Base-by-base conservation (phyloP, 768 basidiomycete genomes). In the Postia placenta region DNA sequence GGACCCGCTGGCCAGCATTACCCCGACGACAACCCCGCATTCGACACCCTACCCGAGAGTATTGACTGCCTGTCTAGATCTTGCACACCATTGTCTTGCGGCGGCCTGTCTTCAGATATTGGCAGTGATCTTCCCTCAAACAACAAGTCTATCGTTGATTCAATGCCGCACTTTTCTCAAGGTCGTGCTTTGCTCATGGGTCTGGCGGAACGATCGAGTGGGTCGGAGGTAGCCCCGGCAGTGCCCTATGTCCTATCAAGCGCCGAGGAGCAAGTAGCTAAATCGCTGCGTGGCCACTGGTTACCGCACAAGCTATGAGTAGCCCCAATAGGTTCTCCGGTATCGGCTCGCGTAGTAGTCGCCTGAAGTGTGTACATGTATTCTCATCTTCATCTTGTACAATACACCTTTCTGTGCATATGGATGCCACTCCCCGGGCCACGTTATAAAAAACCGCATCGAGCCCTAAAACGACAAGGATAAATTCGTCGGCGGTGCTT, bases 211-310 rank as follows among this genome's bases (percentile, higher is more conserved):
- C 27, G 50, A 30, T 51, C 43, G 30, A 24, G 35, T 45, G 23
- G 12, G 5, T 22, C 37, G n/a, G 26, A 35, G 41, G 43, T 23
- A 15, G 27, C 26, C 5, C 30, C 5, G 20, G 23, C 26, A 40
- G 33, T 51, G 15, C n/a, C n/a, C n/a, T 56, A 58, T n/a, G 66
- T 65, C 30, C 52, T 78, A 20, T 64, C 69, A 15, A 63, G 62
- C n/a, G 77, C 70, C 5, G 87, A 88, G 63, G 70, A 69, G 42
- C 81, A 84, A 60, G 85, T 88, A 6, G 83, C 73, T 11, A 75
- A 66, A 48, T 62, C 56, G 41, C 60, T 88, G 53, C 74, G 67
- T 45, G 73, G 70, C 23, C 85, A 89, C 59, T 89, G 87, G 87
- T 67, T 72, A 22, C 86, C 82, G 0, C 77, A 82, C 48, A 75